phyloP scores from a whole-genome alignment of 2,329 filamentous ascomycete genomes.

The Mollisiaceae sp. region DNA sequence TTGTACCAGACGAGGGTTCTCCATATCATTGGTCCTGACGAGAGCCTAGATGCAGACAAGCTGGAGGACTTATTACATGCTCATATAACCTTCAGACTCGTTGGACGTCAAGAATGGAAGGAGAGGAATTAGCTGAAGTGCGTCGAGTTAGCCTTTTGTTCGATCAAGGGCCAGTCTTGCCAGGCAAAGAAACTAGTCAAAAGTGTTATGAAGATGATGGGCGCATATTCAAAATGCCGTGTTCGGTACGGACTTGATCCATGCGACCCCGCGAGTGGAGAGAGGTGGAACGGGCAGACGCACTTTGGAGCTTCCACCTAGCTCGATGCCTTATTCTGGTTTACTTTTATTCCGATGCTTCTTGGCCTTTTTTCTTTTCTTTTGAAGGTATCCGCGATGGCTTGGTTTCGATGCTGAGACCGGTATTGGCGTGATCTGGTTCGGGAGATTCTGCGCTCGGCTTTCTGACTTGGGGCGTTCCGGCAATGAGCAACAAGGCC shows the following conservation, averaged over 20 bases:
- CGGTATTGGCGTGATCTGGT: background rate
- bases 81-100: constrained; percentile 24
- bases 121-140: constrained; percentile 2
- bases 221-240: background rate
- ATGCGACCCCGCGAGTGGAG: background rate
- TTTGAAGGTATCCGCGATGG: background rate
- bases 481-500: too few relatives aligned
- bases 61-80: constrained; percentile 18
- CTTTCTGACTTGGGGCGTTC: background rate
- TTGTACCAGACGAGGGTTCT: constrained; percentile 24
- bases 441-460: background rate
- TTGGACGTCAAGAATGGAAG: constrained; percentile 11
- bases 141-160: constrained; percentile 17
- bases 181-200: constrained; percentile 19
- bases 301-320: background rate
- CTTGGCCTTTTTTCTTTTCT: background rate
- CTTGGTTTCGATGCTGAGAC: background rate
- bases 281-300: background rate
- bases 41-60: background rate
- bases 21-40: constrained; percentile 18
- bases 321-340: background rate
- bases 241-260: background rate
- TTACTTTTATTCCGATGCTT: background rate
- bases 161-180: constrained; percentile 15
- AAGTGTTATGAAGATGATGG: background rate